Conservation (phyloP, 345 rosid genomes). For the Angophora floribunda region DNA sequence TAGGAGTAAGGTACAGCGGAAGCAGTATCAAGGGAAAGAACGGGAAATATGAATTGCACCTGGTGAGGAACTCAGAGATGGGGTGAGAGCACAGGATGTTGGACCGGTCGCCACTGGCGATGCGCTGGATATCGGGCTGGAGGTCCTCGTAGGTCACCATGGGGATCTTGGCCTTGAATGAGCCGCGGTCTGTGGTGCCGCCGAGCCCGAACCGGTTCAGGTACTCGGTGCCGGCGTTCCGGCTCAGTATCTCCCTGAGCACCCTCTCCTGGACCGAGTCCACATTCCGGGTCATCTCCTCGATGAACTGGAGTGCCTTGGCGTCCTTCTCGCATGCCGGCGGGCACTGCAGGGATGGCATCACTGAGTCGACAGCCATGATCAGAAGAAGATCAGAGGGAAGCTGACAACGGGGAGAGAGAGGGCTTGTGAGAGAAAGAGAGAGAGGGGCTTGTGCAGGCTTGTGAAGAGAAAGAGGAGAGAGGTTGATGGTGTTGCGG, state of each 20-base stretch:
- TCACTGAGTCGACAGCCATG: slow-evolving; percentile 54
- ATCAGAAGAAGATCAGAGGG: background rate
- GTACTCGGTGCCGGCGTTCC: slow-evolving; percentile 56
- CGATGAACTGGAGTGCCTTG: background rate
- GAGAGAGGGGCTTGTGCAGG: background rate
- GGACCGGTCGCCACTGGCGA: slow-evolving; percentile 15
- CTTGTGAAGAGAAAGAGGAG: background rate
- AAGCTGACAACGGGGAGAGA: background rate
- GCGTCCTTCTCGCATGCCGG: slow-evolving; percentile 26
- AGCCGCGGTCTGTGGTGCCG: slow-evolving; percentile 45
- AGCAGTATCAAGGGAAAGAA: background rate
- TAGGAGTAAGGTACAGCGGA: background rate
- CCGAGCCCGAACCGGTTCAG: slow-evolving; percentile 37
- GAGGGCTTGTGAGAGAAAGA: background rate
- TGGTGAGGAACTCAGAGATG: slow-evolving; percentile 33
- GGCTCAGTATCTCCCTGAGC: background rate
- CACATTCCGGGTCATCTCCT: background rate
- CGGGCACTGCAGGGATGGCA: slow-evolving; percentile 46
- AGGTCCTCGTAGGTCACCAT: slow-evolving; percentile 69
- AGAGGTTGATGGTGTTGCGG: background rate
- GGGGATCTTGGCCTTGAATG: slow-evolving; percentile 47
- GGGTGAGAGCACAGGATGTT: slow-evolving; percentile 21
- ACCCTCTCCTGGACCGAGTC: background rate
- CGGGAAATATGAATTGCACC: background rate
- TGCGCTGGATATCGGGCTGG: slow-evolving; percentile 71